Percentiles rank a stretch among this genome's conserved stretches.
Evolutionary conservation across 805 yeast species (phyloP).

Genomic region (Debaryomyces hansenii): DNA sequence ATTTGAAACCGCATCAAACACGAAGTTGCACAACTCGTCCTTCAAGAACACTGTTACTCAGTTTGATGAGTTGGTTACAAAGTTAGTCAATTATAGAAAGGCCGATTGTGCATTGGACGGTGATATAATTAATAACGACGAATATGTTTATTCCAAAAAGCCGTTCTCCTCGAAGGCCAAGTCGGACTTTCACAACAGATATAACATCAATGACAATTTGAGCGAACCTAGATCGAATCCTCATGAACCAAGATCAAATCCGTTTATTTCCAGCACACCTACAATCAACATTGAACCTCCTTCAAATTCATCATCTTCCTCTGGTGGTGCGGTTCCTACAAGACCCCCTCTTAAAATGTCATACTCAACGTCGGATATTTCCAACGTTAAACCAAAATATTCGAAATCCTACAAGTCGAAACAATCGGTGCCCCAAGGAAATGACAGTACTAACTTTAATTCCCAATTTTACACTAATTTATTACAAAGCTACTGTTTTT

Average conservation of each 20-base stretch:
- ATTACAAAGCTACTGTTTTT: slow-evolving; percentile 37
- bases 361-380: slow-evolving; percentile 18
- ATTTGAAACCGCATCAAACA: slow-evolving; percentile 1
- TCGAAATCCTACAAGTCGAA: slow-evolving; percentile 26
- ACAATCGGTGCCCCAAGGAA: slow-evolving; percentile 8
- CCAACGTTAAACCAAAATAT: slow-evolving; percentile 16
- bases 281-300: background rate
- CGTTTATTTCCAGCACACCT: background rate
- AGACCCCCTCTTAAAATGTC: slow-evolving; percentile 21
- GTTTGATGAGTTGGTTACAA: slow-evolving; percentile 22
- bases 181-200: slow-evolving; percentile 15
- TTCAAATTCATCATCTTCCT: background rate
- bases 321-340: background rate
- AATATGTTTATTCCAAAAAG: slow-evolving; percentile 4
- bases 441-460: slow-evolving; percentile 15
- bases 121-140: slow-evolving; percentile 7
- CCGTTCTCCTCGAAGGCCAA: slow-evolving; percentile 7
- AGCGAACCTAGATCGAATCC: slow-evolving; percentile 9
- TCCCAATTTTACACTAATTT: slow-evolving; percentile 32
- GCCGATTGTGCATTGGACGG: slow-evolving; percentile 8
- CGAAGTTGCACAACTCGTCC: slow-evolving; percentile 4
- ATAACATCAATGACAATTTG: slow-evolving; percentile 15
- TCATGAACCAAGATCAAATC: slow-evolving; percentile 7
- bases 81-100: slow-evolving; percentile 16
- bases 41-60: slow-evolving; percentile 11